Percentiles rank a stretch among this genome's conserved stretches.
Conservation (phyloP, 352 stramenopile genomes). For the Pythium pyrilobum region DNA sequence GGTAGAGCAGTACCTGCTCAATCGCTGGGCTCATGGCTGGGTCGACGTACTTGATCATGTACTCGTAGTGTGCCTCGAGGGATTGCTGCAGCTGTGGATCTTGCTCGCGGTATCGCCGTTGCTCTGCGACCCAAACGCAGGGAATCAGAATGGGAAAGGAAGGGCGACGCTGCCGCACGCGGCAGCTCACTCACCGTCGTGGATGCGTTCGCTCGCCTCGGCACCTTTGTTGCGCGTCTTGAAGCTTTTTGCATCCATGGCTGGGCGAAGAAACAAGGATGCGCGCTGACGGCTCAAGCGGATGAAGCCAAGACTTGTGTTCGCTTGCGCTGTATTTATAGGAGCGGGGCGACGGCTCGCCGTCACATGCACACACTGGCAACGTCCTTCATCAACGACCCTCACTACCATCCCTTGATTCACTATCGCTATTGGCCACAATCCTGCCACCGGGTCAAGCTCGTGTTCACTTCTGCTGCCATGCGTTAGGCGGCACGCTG, state of each 20-base stretch:
- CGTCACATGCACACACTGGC: no score
- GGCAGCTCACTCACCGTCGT: slow-evolving; percentile 29
- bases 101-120: slow-evolving; percentile 49
- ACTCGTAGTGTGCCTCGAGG: slow-evolving; percentile 61
- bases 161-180: not conserved
- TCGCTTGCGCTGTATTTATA: slow-evolving; percentile 46
- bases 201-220: slow-evolving; percentile 38
- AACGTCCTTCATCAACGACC: not conserved
- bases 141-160: not conserved
- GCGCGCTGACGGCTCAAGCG: no score
- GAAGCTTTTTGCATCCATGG: slow-evolving; percentile 29
- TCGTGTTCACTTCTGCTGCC: slow-evolving; percentile 24
- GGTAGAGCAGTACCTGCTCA: slow-evolving; percentile 66
- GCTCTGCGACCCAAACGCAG: slow-evolving; percentile 27
- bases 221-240: slow-evolving; percentile 57
- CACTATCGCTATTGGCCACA: slow-evolving; percentile 11
- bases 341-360: no score
- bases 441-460: not conserved
- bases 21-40: slow-evolving; percentile 54
- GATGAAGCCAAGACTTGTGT: no score
- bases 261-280: not conserved
- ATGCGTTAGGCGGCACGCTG: slow-evolving; percentile 27
- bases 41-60: slow-evolving; percentile 63
- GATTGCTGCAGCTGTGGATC: slow-evolving; percentile 42
- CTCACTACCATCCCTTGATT: not conserved